A percentile compares a stretch with the other conserved stretches of the same genome.
phyloP scores from a whole-genome alignment of 768 basidiomycete genomes.

The Kwoniella newhampshirensis region DNA sequence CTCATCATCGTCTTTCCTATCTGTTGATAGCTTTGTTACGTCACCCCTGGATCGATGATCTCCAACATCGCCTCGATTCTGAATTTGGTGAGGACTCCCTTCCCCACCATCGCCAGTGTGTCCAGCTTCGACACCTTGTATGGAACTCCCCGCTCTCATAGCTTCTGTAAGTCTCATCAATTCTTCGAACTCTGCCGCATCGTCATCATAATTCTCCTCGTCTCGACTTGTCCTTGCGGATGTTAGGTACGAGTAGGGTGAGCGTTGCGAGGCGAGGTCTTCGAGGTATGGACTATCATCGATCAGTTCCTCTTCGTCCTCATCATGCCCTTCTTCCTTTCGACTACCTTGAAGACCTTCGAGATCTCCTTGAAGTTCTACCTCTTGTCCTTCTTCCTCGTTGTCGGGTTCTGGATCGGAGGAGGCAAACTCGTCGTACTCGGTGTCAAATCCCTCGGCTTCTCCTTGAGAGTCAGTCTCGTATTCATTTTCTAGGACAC shows the following conservation, averaged over 20 bases:
- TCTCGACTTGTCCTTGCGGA: not conserved
- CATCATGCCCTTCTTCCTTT: not conserved
- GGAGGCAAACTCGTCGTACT: too few relatives aligned
- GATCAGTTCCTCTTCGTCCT: not conserved
- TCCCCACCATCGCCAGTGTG: not conserved
- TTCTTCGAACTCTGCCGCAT: constrained; percentile 6
- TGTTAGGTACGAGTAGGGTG: not conserved
- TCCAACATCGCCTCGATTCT: too few relatives aligned
- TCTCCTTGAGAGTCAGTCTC: too few relatives aligned
- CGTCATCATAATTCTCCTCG: constrained; percentile 3
- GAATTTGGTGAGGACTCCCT: too few relatives aligned
- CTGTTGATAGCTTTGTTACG: not conserved
- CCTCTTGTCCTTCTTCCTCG: too few relatives aligned
- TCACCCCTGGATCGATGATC: too few relatives aligned
- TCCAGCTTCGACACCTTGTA: not conserved
- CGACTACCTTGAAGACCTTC: not conserved
- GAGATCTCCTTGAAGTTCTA: too few relatives aligned
- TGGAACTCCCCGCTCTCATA: constrained; percentile 2
- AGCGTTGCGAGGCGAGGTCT: not conserved
- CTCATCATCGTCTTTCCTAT: too few relatives aligned
- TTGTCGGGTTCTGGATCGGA: too few relatives aligned
- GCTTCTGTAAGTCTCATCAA: constrained; percentile 7
- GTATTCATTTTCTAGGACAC: too few relatives aligned
- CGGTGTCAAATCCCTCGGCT: too few relatives aligned
- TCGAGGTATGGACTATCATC: not conserved